Base-by-base conservation (phyloP, 352 stramenopile species). In the Globisporangium paddicum region DNA sequence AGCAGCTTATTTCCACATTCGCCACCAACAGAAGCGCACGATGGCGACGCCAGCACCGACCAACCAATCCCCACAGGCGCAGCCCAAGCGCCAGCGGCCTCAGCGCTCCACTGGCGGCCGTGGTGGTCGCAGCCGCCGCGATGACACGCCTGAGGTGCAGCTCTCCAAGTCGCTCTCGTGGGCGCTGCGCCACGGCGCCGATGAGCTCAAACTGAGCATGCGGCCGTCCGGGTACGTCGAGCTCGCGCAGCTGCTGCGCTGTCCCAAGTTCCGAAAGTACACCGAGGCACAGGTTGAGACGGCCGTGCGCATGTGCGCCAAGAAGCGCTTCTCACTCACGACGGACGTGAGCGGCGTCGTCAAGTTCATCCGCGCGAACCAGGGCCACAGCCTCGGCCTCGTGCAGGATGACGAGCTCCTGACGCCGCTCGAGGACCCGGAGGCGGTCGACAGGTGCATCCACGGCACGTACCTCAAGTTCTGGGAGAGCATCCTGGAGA, bases 111-210 rank as follows among this genome's bases (percentile, higher is more conserved):
- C 25, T 18, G 46, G 26, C 18, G 45, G 45, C 14, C 21, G 44
- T 30, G 19, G 42, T 5, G 44, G 44, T 7, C 21, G 23, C 8
- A 71, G 73, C 0, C 67, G 69, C n/a, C 55, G 50, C 55, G 51
- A 73, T 38, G 78, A 85, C 44, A 50, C 77, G 14, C 76, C 74
- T 0, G 72, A 87, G 28, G 80, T 93, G 60, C 83, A 72, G 3
- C 62, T 93, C 48, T 92, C 83, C 32, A 95, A 95, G 69, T 72
- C 70, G 35, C 72, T 95, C 41, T 74, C 86, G 37, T 95, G 83
- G 54, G 83, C 77, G 47, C 64, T 95, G 47, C 83, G 86, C 53
- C 86, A 93, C 54, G 82, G 79, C 30, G 86, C 86, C 0, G 61
- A 83, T 35, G 67, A 90, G 60, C 68, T 95, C n/a, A 23, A 72